Evolutionary conservation across 352 stramenopile species (phyloP), one percentile per base, ranked within the genome.

Genomic region (Phytophthora sp.): DNA sequence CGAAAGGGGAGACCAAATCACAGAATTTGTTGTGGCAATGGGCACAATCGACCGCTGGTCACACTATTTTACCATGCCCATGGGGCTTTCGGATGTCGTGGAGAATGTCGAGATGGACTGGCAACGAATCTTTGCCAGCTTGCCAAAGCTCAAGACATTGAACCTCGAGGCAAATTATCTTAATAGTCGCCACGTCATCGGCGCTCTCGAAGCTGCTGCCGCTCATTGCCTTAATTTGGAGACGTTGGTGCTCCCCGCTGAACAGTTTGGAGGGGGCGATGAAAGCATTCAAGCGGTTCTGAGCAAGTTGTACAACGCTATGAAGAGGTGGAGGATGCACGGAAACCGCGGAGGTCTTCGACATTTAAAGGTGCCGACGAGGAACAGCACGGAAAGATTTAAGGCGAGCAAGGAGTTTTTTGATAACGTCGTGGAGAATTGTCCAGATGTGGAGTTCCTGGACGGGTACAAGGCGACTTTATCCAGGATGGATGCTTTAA

Each of bases 381-480:
- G 62, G 8, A 52, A 39, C 18, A 54, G 29, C n/a, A 33, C 38
- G 7, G 16, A 68, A 4, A 23, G 15, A n/a, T 42, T 67, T 13
- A 42, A 26, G 15, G 35, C 42, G 4, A 67, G 27, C 35, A 57
- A 58, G 4, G 55, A 72, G 36, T 79, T 70, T 54, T 63, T 79
- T 7, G 59, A 71, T 6, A 66, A 69, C 29, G 71, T 77, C 36
- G 54, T 63, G 5, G 21, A 55, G 15, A 66, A 46, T n/a, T 72
- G 63, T 38, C 67, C 67, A 6, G 27, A 63, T 20, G 51, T 76
- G 7, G 71, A 76, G 35, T 57, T 47, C 27, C 29, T 79, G 26
- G 67, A 79, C 30, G 67, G 71, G 0, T 68, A 79, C 67, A 74
- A 62, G 45, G 49, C 50, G 21, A 73, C 51, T 26, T 39, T 79